Conservation (phyloP, 2,329 filamentous ascomycete genomes). For the Beauveria pseudobassiana region DNA sequence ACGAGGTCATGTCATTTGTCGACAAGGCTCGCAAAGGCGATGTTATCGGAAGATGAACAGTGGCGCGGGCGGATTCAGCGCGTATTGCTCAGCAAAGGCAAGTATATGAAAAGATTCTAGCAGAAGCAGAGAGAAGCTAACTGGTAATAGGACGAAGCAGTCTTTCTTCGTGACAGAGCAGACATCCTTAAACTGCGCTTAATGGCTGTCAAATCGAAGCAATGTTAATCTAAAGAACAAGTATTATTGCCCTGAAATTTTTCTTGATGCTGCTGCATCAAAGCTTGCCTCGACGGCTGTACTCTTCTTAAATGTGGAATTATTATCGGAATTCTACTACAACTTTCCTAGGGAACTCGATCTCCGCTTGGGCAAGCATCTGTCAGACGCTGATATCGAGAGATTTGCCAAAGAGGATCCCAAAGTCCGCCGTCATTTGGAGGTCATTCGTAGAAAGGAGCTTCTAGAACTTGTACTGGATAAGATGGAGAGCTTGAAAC, state of each 20-base stretch:
- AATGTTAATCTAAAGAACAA: constrained; percentile 84
- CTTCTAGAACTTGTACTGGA: constrained; percentile 85
- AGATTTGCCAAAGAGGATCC: constrained; percentile 89
- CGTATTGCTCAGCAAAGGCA: constrained; percentile 80
- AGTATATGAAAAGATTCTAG: constrained; percentile 16
- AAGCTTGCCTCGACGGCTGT: constrained; percentile 94
- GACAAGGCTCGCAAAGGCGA: constrained; percentile 86
- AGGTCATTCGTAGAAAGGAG: constrained; percentile 87
- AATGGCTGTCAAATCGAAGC: constrained; percentile 79
- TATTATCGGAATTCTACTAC: constrained; percentile 96
- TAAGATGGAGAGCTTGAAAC: constrained; percentile 88
- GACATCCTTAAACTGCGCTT: constrained; percentile 88
- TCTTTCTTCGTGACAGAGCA: constrained; percentile 87
- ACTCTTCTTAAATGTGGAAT: constrained; percentile 92
- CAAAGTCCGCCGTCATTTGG: constrained; percentile 79
- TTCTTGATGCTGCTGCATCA: constrained; percentile 92
- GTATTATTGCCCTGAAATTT: constrained; percentile 94
- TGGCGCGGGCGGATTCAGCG: constrained; percentile 89
- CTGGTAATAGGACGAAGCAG: constrained; percentile 66
- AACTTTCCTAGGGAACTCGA: constrained; percentile 94
- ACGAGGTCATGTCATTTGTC: constrained; percentile 84
- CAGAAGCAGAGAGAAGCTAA: constrained; percentile 19
- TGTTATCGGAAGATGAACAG: too few relatives aligned
- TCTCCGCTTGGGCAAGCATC: constrained; percentile 70
- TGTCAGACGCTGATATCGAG: constrained; percentile 75